phyloP scores from a whole-genome alignment of 441 rosid genomes.

The Eruca vesicaria region DNA sequence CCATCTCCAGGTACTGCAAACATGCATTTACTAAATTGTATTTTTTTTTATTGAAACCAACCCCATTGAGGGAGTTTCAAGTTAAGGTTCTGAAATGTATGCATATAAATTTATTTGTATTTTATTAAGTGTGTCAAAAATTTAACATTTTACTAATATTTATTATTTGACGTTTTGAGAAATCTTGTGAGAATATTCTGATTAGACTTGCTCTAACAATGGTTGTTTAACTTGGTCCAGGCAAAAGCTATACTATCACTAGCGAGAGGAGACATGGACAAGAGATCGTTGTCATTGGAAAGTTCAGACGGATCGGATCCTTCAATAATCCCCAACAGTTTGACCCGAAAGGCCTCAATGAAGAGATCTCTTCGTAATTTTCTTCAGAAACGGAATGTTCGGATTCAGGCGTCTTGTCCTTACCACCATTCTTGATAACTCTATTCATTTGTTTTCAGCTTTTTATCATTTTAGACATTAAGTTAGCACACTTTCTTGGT shows the following conservation, averaged over 20 bases:
- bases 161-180: too few relatives aligned
- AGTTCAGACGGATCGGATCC: neutral
- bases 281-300: conserved; percentile 9
- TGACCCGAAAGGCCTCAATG: conserved; percentile 44
- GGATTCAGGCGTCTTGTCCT: conserved; percentile 41
- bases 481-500: neutral
- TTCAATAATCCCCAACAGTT: neutral
- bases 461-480: neutral
- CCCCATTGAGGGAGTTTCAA: too few relatives aligned
- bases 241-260: conserved; percentile 49
- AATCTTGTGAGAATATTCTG: too few relatives aligned
- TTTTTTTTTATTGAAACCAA: too few relatives aligned
- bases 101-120: too few relatives aligned
- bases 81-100: too few relatives aligned
- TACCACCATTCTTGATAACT: conserved; percentile 16
- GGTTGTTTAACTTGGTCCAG: neutral
- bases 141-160: too few relatives aligned
- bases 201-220: neutral
- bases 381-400: conserved; percentile 55
- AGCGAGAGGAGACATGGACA: conserved; percentile 47
- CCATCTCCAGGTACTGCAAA: conserved; percentile 27
- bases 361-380: conserved; percentile 67
- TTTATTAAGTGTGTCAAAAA: too few relatives aligned
- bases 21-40: neutral
- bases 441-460: neutral